A percentile compares a stretch with the other conserved stretches of the same genome.
Conservation (phyloP, 2,329 filamentous ascomycete genomes). For the Colletotrichum sp. region DNA sequence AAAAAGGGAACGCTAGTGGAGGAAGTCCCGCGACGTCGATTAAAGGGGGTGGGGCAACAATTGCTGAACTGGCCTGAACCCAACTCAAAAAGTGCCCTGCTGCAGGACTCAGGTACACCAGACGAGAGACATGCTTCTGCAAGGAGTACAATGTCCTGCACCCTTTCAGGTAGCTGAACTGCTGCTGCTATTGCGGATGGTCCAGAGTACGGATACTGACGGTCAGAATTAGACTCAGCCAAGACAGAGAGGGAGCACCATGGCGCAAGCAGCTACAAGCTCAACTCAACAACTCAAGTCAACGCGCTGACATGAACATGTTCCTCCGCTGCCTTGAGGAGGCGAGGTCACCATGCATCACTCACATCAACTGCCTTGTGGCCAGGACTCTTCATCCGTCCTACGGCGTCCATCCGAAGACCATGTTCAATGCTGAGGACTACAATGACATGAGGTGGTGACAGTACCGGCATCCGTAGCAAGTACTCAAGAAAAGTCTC, state of each 20-base stretch:
- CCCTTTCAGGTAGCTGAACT: neutral
- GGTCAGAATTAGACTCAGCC: neutral
- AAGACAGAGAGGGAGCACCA: neutral
- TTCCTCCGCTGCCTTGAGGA: neutral
- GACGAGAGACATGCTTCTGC: neutral
- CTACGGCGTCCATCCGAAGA: neutral
- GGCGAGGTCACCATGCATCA: neutral
- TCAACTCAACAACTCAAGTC: neutral
- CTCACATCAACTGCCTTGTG: neutral
- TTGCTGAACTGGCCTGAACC: constrained; percentile 8
- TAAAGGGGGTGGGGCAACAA: constrained; percentile 8
- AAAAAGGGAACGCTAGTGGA: constrained; percentile 11
- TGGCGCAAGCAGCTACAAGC: neutral
- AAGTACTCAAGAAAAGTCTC: neutral
- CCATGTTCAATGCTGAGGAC: neutral
- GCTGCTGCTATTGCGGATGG: neutral
- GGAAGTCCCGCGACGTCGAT: neutral
- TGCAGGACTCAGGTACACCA: neutral
- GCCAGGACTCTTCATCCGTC: neutral
- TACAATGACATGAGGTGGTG: neutral
- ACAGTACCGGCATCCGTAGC: neutral
- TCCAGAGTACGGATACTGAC: neutral
- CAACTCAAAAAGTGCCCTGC: constrained; percentile 4
- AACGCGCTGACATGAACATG: neutral
- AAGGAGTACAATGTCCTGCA: neutral